Base-by-base conservation (phyloP, 768 basidiomycete species). In the Nidularia pulvinata region DNA sequence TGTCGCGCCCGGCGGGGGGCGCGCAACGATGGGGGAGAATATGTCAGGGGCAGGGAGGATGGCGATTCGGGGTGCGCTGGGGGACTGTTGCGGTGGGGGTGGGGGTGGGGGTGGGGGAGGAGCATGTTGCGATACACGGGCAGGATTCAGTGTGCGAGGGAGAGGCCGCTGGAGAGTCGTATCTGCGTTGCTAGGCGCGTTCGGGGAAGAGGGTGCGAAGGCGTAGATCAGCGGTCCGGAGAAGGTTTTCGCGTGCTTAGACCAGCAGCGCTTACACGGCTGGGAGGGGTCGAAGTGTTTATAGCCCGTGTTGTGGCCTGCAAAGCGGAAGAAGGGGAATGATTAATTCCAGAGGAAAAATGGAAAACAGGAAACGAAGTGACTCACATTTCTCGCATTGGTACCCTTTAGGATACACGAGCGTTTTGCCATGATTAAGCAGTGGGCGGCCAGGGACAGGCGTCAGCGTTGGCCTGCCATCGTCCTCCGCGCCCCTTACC, bases 251-350 rank as follows among this genome's bases (percentile, higher is more conserved):
- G 78, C 76, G 66, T 86, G 86, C 58, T 84, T 85, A 5, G 77
- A 70, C 91, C 91, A 93, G 70, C 92, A 93, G 52, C 79, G 81
- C 54, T 76, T 73, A 62, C 91, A 92, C 5, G 90, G 87, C 52
- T 83, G 72, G 1, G 74, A 63, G 0, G 88, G 88, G 65, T 92
- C 88, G 36, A 71, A 72, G 53, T 79, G 73, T 66, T 89, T 90
- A 69, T 85, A 93, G 2, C 91, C 91, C 0, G 79, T 82, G 65
- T 93, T 93, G 37, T 73, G 72, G 59, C 91, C 91, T 92, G 42
- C 11, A 32, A 54, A 14, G 37, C 54, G 46, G 25, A 19, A n/a
- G 49, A 45, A 46, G 50, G 16, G 25, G 30, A 45, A n/a, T 2
- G 30, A 34, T 34, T n/a, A n/a, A 11, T 14, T 32, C 35, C 37